Evolutionary conservation across 1,284 basidiomycete genomes (phyloP).

Genomic region (Cryptococcus maquisensis): DNA sequence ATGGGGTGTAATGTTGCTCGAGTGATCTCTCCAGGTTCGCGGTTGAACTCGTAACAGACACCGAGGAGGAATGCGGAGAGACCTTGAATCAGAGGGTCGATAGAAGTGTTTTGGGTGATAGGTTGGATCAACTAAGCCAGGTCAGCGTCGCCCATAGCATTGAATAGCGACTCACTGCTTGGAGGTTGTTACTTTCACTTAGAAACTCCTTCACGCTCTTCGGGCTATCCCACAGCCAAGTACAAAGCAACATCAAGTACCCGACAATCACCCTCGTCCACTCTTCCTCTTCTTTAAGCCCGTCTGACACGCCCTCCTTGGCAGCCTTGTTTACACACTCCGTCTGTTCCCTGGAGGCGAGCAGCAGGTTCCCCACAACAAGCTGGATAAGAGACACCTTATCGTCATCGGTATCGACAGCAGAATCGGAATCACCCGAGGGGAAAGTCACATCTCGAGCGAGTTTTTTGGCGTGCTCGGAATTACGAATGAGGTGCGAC

Average conservation of each 20-base stretch:
- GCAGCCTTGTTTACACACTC: constrained; percentile 47
- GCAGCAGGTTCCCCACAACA: constrained; percentile 59
- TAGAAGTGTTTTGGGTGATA: constrained; percentile 81
- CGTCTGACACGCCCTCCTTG: constrained; percentile 29
- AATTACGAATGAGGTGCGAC: constrained; percentile 53
- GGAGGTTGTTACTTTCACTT: constrained; percentile 78
- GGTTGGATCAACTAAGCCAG: constrained; percentile 78
- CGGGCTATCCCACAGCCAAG: constrained; percentile 97
- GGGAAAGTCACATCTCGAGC: constrained; percentile 52
- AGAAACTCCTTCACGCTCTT: constrained; percentile 82
- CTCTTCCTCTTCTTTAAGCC: constrained; percentile 54
- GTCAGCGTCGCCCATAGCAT: constrained; percentile 1
- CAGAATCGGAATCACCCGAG: constrained; percentile 33
- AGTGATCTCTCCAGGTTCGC: constrained; percentile 85
- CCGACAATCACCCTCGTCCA: constrained; percentile 87
- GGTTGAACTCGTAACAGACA: constrained; percentile 90
- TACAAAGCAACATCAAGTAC: constrained; percentile 74
- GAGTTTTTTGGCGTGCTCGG: constrained; percentile 55
- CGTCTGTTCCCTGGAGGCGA: constrained; percentile 57
- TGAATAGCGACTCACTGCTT: constrained; percentile 62
- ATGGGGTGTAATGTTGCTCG: constrained; percentile 81
- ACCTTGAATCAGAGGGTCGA: constrained; percentile 82
- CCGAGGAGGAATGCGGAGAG: constrained; percentile 89
- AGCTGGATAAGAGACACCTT: constrained; percentile 55
- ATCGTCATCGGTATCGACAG: constrained; percentile 42